phyloP scores from a whole-genome alignment of 768 basidiomycete genomes.

The Lactifluus volemus region DNA sequence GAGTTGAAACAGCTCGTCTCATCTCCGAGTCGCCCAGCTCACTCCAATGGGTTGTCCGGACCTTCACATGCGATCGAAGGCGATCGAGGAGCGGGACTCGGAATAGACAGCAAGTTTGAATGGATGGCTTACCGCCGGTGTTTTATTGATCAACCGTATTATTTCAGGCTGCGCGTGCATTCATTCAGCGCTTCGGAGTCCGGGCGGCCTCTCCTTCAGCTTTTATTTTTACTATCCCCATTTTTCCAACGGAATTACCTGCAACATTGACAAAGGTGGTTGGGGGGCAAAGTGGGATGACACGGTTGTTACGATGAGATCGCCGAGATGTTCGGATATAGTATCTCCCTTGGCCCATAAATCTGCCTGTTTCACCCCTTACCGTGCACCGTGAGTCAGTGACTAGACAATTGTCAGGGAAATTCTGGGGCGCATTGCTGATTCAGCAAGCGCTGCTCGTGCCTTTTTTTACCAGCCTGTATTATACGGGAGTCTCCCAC shows the following conservation, averaged over 20 bases:
- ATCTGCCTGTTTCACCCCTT: not conserved
- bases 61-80: not conserved
- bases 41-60: not conserved
- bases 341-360: not conserved
- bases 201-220: not conserved
- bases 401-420: not conserved
- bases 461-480: not conserved
- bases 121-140: not conserved
- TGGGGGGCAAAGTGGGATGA: not conserved
- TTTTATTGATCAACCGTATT: not conserved
- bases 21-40: not conserved
- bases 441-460: not conserved
- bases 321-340: not conserved
- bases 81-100: too few relatives aligned
- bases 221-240: not conserved
- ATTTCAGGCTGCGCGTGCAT: too few relatives aligned
- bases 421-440: not conserved
- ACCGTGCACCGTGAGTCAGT: not conserved
- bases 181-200: not conserved
- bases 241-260: not conserved
- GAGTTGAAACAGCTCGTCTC: not conserved
- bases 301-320: not conserved
- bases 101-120: not conserved
- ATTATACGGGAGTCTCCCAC: slow-evolving; percentile 2
- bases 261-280: not conserved